Base-by-base conservation (phyloP, 2,329 filamentous ascomycete genomes). In the Hypoxylon sp. region DNA sequence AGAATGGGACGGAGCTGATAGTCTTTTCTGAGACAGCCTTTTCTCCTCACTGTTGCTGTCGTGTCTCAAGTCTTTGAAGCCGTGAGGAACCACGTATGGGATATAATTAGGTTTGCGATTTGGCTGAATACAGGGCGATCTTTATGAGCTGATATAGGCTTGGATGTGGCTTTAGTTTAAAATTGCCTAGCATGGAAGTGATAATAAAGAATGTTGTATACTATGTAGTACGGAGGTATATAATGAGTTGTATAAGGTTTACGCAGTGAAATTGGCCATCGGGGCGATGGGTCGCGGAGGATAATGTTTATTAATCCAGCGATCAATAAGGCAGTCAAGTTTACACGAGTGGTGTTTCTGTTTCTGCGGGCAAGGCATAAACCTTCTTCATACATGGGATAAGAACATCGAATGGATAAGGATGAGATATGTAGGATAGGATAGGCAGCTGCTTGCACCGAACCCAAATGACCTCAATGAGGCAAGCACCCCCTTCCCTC, bases 401-500 rank as follows among this genome's bases (percentile, higher is more conserved):
- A 30, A 6, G 9, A 30, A 28, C 25, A 43, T 41, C 2, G n/a
- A 14, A n/a, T 9, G 14, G 36, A n/a, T 36, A 36, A 36, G n/a
- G 5, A 41, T 19, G n/a, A 9, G 38, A 41, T 17, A 3, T n/a
- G 14, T 41, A 28, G 36, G 36, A 41, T 5, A 43, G 38, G 38
- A 43, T 21, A 28, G 38, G 36, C 38, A 36, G 30, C 43, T 46
- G 6, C 28, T 9, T 7, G 21, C 13, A 45, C 32, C 45, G 53
- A 56, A 56, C 52, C 60, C 52, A 36, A 50, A 56, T 62, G 52
- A 63, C 51, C 52, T 56, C 52, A 63, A 48, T 17, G 43, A 38
- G 21, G 41, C 36, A 62, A 25, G 3, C 17, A 2, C 58, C 48
- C 48, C 43, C 56, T 56, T 45, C 43, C 28, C 43, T 46, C 59